Conservation (phyloP, 768 basidiomycete genomes). For the Tricholoma sp. region DNA sequence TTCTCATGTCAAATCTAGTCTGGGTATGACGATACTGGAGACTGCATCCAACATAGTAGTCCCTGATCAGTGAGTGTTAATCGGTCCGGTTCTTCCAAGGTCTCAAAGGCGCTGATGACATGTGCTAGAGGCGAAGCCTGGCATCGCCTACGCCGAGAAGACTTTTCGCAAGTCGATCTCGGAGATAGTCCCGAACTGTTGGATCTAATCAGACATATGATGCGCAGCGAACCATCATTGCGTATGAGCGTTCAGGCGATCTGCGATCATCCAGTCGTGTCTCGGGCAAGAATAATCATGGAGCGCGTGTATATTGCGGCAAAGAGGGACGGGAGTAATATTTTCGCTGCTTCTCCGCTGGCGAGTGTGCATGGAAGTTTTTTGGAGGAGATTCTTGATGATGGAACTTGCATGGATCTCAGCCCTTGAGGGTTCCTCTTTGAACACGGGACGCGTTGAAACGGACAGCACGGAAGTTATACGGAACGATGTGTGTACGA, state of each 20-base stretch:
- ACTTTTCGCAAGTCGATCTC: slow-evolving; percentile 83
- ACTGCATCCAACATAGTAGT: slow-evolving; percentile 94
- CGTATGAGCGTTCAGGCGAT: slow-evolving; percentile 58
- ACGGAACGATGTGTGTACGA: slow-evolving; percentile 8
- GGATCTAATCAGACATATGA: slow-evolving; percentile 67
- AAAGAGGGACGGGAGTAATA: slow-evolving; percentile 27
- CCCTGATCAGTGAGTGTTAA: slow-evolving; percentile 81
- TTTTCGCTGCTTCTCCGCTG: slow-evolving; percentile 58
- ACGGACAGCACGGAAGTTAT: slow-evolving; percentile 1
- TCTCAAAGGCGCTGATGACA: slow-evolving; percentile 19
- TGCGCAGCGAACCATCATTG: slow-evolving; percentile 61
- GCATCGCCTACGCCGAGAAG: slow-evolving; percentile 88
- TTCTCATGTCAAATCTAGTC: slow-evolving; percentile 53
- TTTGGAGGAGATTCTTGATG: slow-evolving; percentile 56
- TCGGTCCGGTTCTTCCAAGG: slow-evolving; percentile 12
- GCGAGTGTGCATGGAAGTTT: slow-evolving; percentile 58
- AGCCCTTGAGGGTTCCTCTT: slow-evolving; percentile 23
- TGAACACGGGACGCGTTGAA: slow-evolving; percentile 5
- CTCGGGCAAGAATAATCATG: slow-evolving; percentile 62
- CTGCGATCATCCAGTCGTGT: slow-evolving; percentile 57
- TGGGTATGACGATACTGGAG: slow-evolving; percentile 96
- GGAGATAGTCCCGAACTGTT: slow-evolving; percentile 62
- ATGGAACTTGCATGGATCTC: slow-evolving; percentile 31
- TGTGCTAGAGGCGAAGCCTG: slow-evolving; percentile 79
- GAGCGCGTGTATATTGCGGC: slow-evolving; percentile 37